Percentiles rank a stretch among this genome's conserved stretches.
These are phyloP conservation scores for Claviceps maximensis DNA, from an alignment of 2,329 filamentous ascomycete genomes.

Conservation along the genomic window DNA sequence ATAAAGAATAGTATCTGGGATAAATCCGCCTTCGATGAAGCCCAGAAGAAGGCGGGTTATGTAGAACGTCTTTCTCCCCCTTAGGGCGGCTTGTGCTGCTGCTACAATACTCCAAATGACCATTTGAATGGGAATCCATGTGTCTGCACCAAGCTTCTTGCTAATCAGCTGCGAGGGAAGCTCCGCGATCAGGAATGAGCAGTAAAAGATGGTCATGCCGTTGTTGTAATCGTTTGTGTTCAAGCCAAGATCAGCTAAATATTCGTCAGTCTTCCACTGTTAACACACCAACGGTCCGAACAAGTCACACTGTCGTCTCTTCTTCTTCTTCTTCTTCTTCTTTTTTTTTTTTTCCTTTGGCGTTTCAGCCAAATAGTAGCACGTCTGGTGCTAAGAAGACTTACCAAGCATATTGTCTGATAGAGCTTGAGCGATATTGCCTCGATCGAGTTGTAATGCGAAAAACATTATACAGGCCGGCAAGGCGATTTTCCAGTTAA, in stretches of 20 bases:
- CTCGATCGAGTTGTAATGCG: slow-evolving; percentile 30
- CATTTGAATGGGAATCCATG: slow-evolving; percentile 36
- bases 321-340: not conserved
- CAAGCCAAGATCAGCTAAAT: slow-evolving; percentile 4
- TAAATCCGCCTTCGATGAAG: slow-evolving; percentile 45
- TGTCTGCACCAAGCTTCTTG: slow-evolving; percentile 35
- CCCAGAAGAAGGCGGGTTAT: slow-evolving; percentile 25
- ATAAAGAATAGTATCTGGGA: slow-evolving; percentile 29
- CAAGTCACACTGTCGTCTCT: not conserved
- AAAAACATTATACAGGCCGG: slow-evolving; percentile 39
- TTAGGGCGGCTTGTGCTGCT: slow-evolving; percentile 19
- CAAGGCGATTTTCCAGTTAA: slow-evolving; percentile 18
- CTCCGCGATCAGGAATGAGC: slow-evolving; percentile 37
- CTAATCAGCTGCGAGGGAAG: slow-evolving; percentile 39
- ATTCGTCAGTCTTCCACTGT: not conserved
- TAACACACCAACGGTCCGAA: not conserved
- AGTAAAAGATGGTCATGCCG: slow-evolving; percentile 35
- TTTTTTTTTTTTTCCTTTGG: not conserved
- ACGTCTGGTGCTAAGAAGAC: not conserved
- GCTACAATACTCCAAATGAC: slow-evolving; percentile 21
- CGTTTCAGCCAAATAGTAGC: not conserved
- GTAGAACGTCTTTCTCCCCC: slow-evolving; percentile 17
- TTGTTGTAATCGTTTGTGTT: slow-evolving; percentile 28
- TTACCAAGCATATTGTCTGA: slow-evolving; percentile 23
- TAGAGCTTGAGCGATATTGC: slow-evolving; percentile 22